phyloP scores from a whole-genome alignment of 75 land plant species.

The Ceratopteris richardii region DNA sequence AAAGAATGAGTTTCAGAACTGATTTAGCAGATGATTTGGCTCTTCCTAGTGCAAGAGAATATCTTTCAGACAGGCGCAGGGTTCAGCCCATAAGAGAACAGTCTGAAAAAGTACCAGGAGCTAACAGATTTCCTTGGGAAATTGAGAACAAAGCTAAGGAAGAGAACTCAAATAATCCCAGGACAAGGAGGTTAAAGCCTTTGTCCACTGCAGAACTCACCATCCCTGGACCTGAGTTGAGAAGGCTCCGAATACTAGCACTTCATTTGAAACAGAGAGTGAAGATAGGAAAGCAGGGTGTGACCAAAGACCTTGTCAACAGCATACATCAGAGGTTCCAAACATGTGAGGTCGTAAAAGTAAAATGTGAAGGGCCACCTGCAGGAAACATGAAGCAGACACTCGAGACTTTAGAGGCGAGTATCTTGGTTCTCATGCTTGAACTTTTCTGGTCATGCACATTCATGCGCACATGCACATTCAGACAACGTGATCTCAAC shows the following conservation, averaged over 20 bases:
- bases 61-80: no score
- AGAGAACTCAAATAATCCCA: conserved; percentile 9
- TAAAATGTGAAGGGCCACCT: conserved; percentile 52
- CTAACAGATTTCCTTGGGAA: conserved; percentile 5
- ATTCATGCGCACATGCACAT: no score
- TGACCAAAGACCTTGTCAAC: conserved; percentile 63
- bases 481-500: no score
- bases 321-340: conserved; percentile 74
- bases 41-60: no score
- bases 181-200: conserved; percentile 11
- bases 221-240: conserved; percentile 39
- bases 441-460: no score
- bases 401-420: conserved; percentile 64
- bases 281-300: conserved; percentile 68
- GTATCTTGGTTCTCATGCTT: background rate
- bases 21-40: no score
- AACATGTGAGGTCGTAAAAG: conserved; percentile 58
- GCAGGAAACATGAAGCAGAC: conserved; percentile 67
- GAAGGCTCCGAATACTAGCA: conserved; percentile 40
- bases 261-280: conserved; percentile 32
- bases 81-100: no score
- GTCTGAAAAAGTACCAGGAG: background rate
- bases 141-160: background rate
- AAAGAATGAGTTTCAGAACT: no score
- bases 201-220: conserved; percentile 53